Evolutionary conservation across 768 basidiomycete genomes (phyloP), one percentile per base, ranked within the genome.

Genomic region (Tulasnella sp.): DNA sequence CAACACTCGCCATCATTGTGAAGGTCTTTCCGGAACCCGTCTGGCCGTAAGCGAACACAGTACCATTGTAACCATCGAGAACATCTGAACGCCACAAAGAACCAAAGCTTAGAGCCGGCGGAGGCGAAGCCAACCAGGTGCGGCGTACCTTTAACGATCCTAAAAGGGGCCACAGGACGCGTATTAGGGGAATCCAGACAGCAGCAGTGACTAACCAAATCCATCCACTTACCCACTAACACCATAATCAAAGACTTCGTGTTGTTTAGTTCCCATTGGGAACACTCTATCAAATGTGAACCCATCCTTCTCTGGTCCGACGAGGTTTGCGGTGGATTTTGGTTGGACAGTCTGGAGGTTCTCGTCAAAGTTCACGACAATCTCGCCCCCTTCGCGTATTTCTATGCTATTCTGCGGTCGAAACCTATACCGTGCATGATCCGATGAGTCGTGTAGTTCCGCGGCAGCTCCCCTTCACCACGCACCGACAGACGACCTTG

Each of bases 401-500:
- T 99, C 98, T 83, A 97, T 91, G 79, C 95, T 87, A 87, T 99
- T 99, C 81, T 93, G 90, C 8, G 98, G 98, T 81, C 98, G 96
- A 87, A 99, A 99, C 79, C 97, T 97, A 48, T 40, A 27, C 44
- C n/a, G 56, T 12, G 24, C 27, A 42, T n/a, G 1, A 38, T 16
- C 9, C 34, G 72, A 24, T 36, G 44, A 21, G 78, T 46, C 48
- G 71, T 44, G 27, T 16, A 79, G 36, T 36, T 21, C 34, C 24
- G 56, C 52, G 73, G 46, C 71, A 24, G 40, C 75, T 40, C n/a
- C 44, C 80, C 48, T 16, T 72, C 77, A 76, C 68, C 44, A 87
- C 95, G 82, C 83, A 97, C 97, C 97, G 95, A 90, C 97, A 99
- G 82, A 99, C 95, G 84, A 99, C 98, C 89, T 99, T 97, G 89